A percentile compares a stretch with the other conserved stretches of the same genome.
Evolutionary conservation across 495 filamentous ascomycete species (phyloP).

Genomic region (Penicillium silybi): DNA sequence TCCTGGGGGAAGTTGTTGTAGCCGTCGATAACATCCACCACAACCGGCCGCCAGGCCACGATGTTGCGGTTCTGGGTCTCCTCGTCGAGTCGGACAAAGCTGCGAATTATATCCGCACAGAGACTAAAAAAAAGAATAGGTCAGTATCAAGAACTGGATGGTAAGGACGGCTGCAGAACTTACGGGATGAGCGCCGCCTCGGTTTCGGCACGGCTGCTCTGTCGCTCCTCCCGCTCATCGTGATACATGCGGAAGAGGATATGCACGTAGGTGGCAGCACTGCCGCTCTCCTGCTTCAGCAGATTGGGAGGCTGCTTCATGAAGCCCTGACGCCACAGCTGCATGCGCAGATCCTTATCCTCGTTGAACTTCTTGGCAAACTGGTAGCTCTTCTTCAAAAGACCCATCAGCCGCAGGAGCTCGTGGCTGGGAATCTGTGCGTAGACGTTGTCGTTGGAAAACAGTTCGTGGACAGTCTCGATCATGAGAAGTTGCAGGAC

Average conservation of each 20-base stretch:
- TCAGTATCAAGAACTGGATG: conserved; percentile 4
- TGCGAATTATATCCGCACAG: conserved; percentile 85
- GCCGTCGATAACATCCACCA: conserved; percentile 95
- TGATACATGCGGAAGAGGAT: conserved; percentile 97
- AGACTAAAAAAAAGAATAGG: conserved; percentile 43
- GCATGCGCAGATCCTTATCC: conserved; percentile 91
- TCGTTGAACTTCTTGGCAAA: conserved; percentile 97
- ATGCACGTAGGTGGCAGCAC: conserved; percentile 86
- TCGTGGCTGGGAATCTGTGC: conserved; percentile 83
- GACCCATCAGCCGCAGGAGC: conserved; percentile 84
- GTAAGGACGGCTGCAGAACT: conserved; percentile 23
- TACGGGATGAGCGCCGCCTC: conserved; percentile 88
- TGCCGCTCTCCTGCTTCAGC: conserved; percentile 95
- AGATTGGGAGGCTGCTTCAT: conserved; percentile 99
- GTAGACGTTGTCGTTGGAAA: conserved; percentile 96
- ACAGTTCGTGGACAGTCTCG: conserved; percentile 96
- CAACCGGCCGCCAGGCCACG: conserved; percentile 91
- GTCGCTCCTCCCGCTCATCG: conserved; percentile 78
- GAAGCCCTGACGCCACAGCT: conserved; percentile 94
- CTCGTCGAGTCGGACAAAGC: conserved; percentile 80
- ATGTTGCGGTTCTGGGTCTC: conserved; percentile 95
- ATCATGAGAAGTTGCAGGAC: conserved; percentile 98
- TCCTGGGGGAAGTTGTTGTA: conserved; percentile 83
- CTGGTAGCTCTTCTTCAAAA: conserved; percentile 89
- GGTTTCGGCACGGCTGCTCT: conserved; percentile 70